Percentiles rank a stretch among this genome's conserved stretches.
Conservation (phyloP, 441 rosid species). For the Gossypium gossypioides region DNA sequence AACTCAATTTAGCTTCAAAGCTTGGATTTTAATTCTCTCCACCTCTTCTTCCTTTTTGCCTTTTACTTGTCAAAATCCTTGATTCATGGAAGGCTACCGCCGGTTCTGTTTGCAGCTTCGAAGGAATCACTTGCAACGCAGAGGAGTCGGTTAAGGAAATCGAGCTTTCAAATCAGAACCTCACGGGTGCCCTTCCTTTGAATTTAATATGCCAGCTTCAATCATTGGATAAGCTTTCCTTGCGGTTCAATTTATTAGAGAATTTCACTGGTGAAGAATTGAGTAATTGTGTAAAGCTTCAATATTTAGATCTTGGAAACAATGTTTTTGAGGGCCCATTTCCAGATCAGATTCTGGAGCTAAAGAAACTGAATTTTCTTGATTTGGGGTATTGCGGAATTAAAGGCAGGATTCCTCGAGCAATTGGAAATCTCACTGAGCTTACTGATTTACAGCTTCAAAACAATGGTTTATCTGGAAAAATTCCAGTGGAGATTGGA, state of each 20-base stretch:
- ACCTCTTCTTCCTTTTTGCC: no score
- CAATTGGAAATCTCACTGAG: conserved; percentile 50
- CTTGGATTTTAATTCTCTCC: no score
- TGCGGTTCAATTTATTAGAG: conserved; percentile 52
- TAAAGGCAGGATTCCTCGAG: conserved; percentile 45
- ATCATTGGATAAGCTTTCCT: conserved; percentile 50
- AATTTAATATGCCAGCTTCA: conserved; percentile 52
- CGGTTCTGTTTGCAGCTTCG: conserved; percentile 32
- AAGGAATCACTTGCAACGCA: conserved; percentile 53
- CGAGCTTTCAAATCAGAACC: conserved; percentile 49
- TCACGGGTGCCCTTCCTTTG: conserved; percentile 45
- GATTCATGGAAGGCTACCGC: conserved; percentile 40
- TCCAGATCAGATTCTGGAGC: conserved; percentile 48
- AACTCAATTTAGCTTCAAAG: no score
- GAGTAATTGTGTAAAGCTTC: conserved; percentile 44
- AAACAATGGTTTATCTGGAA: conserved; percentile 39
- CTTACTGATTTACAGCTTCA: conserved; percentile 53
- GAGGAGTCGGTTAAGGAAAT: conserved; percentile 42
- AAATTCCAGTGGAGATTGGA: conserved; percentile 53
- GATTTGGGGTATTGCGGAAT: conserved; percentile 55
- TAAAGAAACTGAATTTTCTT: conserved; percentile 47
- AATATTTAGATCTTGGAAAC: conserved; percentile 68
- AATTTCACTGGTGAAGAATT: conserved; percentile 22
- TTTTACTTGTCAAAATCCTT: neutral
- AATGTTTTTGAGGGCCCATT: conserved; percentile 50